Evolutionary conservation across 192 early-diverging fungal species (phyloP), one percentile per base, ranked within the genome.

Genomic region (Rhizophlyctis rosea): DNA sequence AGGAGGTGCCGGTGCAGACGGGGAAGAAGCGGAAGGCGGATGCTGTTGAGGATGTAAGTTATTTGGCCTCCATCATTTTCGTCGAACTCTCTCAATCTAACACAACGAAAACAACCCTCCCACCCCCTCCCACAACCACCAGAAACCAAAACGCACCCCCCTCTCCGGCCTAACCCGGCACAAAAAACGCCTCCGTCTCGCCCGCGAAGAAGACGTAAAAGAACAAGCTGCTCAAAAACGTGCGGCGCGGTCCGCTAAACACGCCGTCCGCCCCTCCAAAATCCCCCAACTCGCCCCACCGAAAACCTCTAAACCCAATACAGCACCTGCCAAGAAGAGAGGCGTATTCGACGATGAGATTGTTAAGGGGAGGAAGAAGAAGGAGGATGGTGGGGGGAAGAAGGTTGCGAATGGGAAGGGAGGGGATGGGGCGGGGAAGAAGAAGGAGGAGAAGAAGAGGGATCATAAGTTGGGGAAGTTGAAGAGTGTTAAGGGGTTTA

Each of bases 141-240:
- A 61, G 47, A 50, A 61, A 25, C 73, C 72, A 23, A 76, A 79
- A 50, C 71, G 82, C 1, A 51, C 48, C 21, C 62, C 60, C 31
- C 58, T 75, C 32, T 69, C 66, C 47, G 82, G 82, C 28, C 69
- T 84, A 13, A 69, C 69, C 23, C 62, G 82, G 13, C 70, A 76
- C 54, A 62, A 81, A 59, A 80, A 78, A 60, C 71, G 82, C 3
- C 28, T 59, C 18, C 54, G 54, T 30, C 44, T 70, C 32, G 70
- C 76, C 13, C 51, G 62, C 5, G 74, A 80, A 56, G 77, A 79
- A 27, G 81, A 80, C 61, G 65, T 59, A 30, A 62, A 65, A 50
- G 65, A 75, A 52, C 31, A 71, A 34, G 71, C 69, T n/a, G 28
- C 53, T 16, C 62, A 61, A 52, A 71, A 57, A 21, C 57, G 67